These are phyloP conservation scores for Botryotinia convoluta DNA, from an alignment of 2,329 filamentous ascomycete genomes.

Conservation along the genomic window DNA sequence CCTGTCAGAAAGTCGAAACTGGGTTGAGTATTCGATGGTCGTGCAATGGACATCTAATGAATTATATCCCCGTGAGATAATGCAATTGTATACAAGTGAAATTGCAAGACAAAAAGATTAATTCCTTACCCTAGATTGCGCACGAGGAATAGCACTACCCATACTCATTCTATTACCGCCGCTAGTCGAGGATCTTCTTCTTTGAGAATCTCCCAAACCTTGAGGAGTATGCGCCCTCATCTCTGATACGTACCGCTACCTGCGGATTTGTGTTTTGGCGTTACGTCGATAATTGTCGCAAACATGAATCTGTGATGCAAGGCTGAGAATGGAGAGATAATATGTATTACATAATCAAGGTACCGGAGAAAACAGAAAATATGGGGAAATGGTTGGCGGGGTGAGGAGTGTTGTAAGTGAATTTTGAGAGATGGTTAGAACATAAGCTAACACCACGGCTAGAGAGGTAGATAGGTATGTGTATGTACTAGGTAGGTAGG, in stretches of 20 bases:
- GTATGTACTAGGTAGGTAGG: not conserved
- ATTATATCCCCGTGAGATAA: slow-evolving; percentile 2
- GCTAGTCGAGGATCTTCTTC: slow-evolving; percentile 32
- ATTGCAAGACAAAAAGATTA: slow-evolving; percentile 1
- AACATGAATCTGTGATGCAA: slow-evolving; percentile 3
- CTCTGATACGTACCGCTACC: not conserved
- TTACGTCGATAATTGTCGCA: slow-evolving; percentile 23
- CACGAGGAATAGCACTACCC: slow-evolving; percentile 34
- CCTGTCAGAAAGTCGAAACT: slow-evolving; percentile 60
- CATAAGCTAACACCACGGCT: not conserved
- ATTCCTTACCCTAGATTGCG: slow-evolving; percentile 34
- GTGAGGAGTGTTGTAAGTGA: not conserved
- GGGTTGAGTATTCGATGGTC: slow-evolving; percentile 50
- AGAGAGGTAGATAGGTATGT: too few relatives aligned
- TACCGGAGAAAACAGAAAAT: not conserved
- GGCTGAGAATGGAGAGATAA: not conserved
- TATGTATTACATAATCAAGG: not conserved
- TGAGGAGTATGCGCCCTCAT: slow-evolving; percentile 38
- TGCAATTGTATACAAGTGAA: not conserved
- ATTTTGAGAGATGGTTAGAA: not conserved
- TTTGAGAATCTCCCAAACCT: slow-evolving; percentile 27
- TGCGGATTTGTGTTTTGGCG: slow-evolving; percentile 9
- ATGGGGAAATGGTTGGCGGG: slow-evolving; percentile 9
- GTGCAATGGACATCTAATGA: slow-evolving; percentile 45
- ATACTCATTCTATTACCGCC: slow-evolving; percentile 33